Base-by-base conservation (phyloP, 805 yeast species). In the Candida verbasci region DNA sequence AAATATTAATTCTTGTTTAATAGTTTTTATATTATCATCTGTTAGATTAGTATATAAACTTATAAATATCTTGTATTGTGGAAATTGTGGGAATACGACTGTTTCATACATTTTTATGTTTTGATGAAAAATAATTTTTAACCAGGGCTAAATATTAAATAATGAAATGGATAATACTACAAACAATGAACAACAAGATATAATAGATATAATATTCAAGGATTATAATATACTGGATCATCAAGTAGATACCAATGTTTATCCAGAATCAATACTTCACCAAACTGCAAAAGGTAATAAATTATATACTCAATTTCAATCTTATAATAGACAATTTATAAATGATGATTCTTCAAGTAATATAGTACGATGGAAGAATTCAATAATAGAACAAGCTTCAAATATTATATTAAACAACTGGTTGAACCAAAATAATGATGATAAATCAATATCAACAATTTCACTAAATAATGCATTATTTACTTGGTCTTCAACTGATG, bases 81-180 rank as follows among this genome's bases (percentile, higher is more conserved):
- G 62, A 46, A 67, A 77, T 52, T 75, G 82, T 6, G 82, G 82
- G 24, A 72, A 55, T 12, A 34, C 15, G 4, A 29, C 7, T n/a
- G 17, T 7, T 18, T 31, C 21, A 16, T 31, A 31, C 15, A 6
- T 24, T 30, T 25, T 17, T 15, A 17, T 12, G 3, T 6, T 5
- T 25, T 12, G 28, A 12, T 14, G 8, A 14, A 12, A n/a, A 28
- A 16, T 10, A 8, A 11, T 24, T 24, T 24, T 24, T n/a, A n/a
- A n/a, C n/a, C n/a, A n/a, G 22, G 9, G 22, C 4, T 16, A 27
- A 27, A 16, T 8, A 27, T 27, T 12, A 25, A 12, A 25, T 5
- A 12, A n/a, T 27, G 20, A 10, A 17, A 17, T 31, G 27, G 34
- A 15, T 21, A 15, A 16, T 11, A 12, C 10, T 22, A n/a, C n/a